phyloP scores from a whole-genome alignment of 768 basidiomycete species.

The Leccinum incarnatum region DNA sequence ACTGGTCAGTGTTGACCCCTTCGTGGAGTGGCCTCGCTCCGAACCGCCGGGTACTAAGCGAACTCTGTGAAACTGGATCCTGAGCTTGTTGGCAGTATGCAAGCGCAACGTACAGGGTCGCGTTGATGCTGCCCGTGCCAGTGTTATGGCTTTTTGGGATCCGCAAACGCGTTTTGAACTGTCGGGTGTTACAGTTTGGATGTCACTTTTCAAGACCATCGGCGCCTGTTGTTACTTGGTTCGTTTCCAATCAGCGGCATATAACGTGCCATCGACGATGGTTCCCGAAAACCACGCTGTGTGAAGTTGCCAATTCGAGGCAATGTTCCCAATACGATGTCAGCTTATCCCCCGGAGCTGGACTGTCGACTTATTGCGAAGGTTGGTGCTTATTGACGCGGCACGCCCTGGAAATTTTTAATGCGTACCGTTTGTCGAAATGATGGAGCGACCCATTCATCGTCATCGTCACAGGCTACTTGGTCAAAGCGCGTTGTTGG shows the following conservation, averaged over 20 bases:
- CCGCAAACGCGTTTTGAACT: not conserved
- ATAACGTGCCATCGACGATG: not conserved
- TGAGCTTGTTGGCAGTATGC: not conserved
- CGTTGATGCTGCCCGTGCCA: not conserved
- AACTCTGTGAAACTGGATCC: too few species aligned
- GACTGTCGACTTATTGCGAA: not conserved
- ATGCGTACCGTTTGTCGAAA: not conserved
- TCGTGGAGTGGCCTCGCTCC: not conserved
- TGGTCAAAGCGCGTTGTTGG: not conserved
- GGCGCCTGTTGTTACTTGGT: not conserved
- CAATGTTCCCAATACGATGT: not conserved
- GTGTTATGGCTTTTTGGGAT: not conserved
- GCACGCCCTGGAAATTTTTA: not conserved
- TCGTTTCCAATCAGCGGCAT: not conserved
- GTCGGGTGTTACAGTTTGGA: not conserved
- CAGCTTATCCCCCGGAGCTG: not conserved
- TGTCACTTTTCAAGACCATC: not conserved
- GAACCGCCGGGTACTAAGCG: not conserved
- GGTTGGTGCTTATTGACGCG: not conserved
- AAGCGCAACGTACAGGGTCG: not conserved
- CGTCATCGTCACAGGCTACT: not conserved
- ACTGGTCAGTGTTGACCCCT: not conserved
- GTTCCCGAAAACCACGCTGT: not conserved
- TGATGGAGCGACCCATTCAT: not conserved
- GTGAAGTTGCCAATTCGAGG: not conserved